These are phyloP conservation scores for Rhizophlyctis rosea DNA, from an alignment of 192 early-diverging fungal species.

Conservation along the genomic window DNA sequence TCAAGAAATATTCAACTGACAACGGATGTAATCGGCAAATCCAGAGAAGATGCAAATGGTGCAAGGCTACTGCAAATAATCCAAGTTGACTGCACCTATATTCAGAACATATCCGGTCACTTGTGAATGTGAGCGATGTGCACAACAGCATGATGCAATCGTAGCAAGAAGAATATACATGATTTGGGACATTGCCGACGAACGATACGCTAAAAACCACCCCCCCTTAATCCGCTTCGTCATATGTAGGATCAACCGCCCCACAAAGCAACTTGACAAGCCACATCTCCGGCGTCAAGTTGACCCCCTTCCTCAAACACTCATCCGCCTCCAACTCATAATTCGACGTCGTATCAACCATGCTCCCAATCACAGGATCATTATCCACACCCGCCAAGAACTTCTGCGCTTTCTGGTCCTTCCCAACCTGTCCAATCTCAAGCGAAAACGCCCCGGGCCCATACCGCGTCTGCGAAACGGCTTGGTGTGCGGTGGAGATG, in stretches of 20 bases:
- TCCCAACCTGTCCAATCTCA: conserved; percentile 31
- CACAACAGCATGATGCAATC: too few relatives aligned
- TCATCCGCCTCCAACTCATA: conserved; percentile 32
- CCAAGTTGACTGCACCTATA: too few relatives aligned
- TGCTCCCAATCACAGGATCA: conserved; percentile 26
- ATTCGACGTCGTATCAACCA: conserved; percentile 26
- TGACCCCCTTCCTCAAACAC: conserved; percentile 24
- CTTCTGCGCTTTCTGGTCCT: conserved; percentile 25
- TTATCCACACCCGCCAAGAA: conserved; percentile 24
- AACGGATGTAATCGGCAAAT: too few relatives aligned
- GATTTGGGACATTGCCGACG: too few relatives aligned
- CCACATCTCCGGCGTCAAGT: conserved; percentile 29
- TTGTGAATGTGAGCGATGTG: too few relatives aligned
- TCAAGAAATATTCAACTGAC: too few relatives aligned
- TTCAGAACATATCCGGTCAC: too few relatives aligned
- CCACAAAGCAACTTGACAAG: conserved; percentile 30
- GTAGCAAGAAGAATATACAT: too few relatives aligned
- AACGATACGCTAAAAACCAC: too few relatives aligned
- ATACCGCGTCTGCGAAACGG: conserved; percentile 16
- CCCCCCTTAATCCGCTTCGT: conserved; percentile 29
- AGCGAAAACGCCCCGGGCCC: conserved; percentile 17
- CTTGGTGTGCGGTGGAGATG: conserved; percentile 14
- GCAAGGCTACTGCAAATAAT: too few relatives aligned
- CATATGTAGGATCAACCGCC: conserved; percentile 24
- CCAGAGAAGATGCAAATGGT: too few relatives aligned